A percentile compares a stretch with the other conserved stretches of the same genome.
Evolutionary conservation across 768 basidiomycete species (phyloP).

Genomic region (Heimioporus sp.): DNA sequence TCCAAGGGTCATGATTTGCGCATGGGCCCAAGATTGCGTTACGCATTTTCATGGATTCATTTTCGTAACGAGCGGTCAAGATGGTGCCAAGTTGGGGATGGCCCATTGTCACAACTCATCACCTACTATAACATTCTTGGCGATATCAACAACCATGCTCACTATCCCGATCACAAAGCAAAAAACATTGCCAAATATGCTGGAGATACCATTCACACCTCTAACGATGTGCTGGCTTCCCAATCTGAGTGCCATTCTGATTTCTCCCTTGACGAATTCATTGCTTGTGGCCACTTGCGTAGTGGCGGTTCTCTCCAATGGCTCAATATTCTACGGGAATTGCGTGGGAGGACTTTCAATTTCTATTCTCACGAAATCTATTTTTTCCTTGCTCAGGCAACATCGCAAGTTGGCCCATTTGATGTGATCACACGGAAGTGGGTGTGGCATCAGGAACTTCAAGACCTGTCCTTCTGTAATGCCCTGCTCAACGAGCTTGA

Average conservation of each 20-base stretch:
- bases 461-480: conserved; percentile 28
- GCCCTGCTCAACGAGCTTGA: conserved; percentile 33
- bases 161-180: no score
- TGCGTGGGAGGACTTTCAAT: conserved; percentile 34
- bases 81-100: conserved; percentile 6
- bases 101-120: conserved; percentile 25
- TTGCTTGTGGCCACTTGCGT: conserved; percentile 40
- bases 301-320: conserved; percentile 43
- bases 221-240: conserved; percentile 39
- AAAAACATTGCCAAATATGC: conserved; percentile 21
- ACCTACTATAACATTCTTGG: conserved; percentile 27
- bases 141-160: conserved; percentile 7
- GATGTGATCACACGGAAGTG: conserved; percentile 10
- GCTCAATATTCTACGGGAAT: conserved; percentile 44
- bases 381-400: conserved; percentile 38
- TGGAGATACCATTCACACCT: conserved; percentile 31
- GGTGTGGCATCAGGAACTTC: conserved; percentile 40
- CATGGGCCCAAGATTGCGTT: conserved; percentile 21
- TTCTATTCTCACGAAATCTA: conserved; percentile 40
- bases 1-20: not conserved
- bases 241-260: conserved; percentile 38
- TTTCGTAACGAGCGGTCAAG: not conserved
- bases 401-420: conserved; percentile 37
- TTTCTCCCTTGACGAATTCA: conserved; percentile 41
- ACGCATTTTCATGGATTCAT: not conserved